A percentile compares a stretch with the other conserved stretches of the same genome.
phyloP scores from a whole-genome alignment of 2,329 filamentous ascomycete species.

The Colletotrichum musicola region DNA sequence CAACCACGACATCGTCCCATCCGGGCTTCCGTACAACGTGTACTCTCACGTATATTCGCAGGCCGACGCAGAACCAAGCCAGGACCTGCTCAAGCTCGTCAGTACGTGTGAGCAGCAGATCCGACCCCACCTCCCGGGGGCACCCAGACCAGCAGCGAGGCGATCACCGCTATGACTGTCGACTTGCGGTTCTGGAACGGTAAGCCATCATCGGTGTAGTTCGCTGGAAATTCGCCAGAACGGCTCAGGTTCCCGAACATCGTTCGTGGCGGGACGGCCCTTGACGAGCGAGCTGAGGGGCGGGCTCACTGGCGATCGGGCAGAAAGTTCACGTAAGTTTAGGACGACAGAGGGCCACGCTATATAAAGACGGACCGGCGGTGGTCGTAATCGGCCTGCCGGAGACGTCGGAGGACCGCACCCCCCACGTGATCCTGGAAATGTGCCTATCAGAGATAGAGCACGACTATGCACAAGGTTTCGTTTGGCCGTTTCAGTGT shows the following conservation, averaged over 20 bases:
- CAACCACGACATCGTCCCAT: conserved; percentile 25
- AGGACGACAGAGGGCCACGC: no score
- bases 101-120: not conserved
- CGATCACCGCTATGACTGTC: conserved; percentile 16
- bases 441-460: no score
- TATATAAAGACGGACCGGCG: no score
- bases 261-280: not conserved
- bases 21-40: conserved; percentile 3
- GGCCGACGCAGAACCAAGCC: conserved; percentile 24
- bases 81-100: not conserved
- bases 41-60: conserved; percentile 16
- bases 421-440: no score
- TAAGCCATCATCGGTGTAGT: conserved; percentile 27
- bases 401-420: no score
- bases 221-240: conserved; percentile 7
- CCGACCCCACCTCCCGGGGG: not conserved
- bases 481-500: no score
- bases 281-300: no score
- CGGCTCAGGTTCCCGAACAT: conserved; percentile 29
- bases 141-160: conserved; percentile 3
- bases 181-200: conserved; percentile 18
- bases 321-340: no score
- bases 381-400: no score
- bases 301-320: not conserved
- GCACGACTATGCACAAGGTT: no score